Evolutionary conservation across 2,329 filamentous ascomycete genomes (phyloP).

Genomic region (Epichloe gansuensis): DNA sequence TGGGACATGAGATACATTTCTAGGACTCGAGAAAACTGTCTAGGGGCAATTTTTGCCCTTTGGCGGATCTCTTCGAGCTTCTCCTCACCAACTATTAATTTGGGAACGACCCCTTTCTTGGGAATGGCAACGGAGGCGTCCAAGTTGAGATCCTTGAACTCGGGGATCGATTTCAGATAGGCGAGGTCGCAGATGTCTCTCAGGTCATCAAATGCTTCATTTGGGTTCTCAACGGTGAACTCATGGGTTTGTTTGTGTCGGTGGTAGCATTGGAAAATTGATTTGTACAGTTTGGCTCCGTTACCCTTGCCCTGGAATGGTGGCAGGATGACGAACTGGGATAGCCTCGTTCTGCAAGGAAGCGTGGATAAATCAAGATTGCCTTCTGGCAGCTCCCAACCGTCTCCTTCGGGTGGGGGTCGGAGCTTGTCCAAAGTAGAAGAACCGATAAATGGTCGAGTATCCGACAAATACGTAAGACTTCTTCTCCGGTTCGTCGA

Average conservation of each 20-base stretch:
- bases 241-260: constrained; percentile 60
- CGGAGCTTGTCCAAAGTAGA: constrained; percentile 40
- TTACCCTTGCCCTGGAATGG: constrained; percentile 74
- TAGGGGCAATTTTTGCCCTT: constrained; percentile 57
- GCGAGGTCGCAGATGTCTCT: constrained; percentile 63
- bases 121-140: constrained; percentile 40
- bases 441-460: constrained; percentile 82
- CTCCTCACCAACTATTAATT: constrained; percentile 44
- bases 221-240: constrained; percentile 89
- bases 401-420: constrained; percentile 28
- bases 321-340: constrained; percentile 85
- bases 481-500: constrained; percentile 30
- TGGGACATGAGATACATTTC: constrained; percentile 63
- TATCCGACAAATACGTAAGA: constrained; percentile 82
- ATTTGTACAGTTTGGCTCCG: constrained; percentile 68
- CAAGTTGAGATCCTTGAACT: constrained; percentile 45
- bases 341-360: constrained; percentile 71
- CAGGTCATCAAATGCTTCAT: constrained; percentile 70
- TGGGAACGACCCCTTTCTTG: constrained; percentile 32
- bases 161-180: constrained; percentile 46
- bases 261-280: constrained; percentile 61
- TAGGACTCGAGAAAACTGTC: constrained; percentile 64
- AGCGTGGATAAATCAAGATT: constrained; percentile 45
- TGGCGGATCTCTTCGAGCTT: constrained; percentile 44
- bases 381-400: constrained; percentile 33